A percentile compares a stretch with the other conserved stretches of the same genome.
These are phyloP conservation scores for Suillus lakei DNA, from an alignment of 768 basidiomycete genomes.

Conservation along the genomic window DNA sequence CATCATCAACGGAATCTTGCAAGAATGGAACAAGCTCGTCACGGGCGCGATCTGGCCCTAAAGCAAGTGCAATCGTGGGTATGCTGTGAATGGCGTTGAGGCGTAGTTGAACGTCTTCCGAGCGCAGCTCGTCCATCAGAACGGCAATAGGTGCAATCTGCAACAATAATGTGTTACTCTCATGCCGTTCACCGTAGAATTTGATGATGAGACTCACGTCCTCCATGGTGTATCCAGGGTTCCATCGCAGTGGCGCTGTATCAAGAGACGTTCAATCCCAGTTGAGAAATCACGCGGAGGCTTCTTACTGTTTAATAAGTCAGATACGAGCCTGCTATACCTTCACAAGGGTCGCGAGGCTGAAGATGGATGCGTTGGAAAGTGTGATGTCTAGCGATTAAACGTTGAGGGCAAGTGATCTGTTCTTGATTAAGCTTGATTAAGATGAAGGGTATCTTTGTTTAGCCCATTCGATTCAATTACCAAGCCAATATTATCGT, in stretches of 20 bases:
- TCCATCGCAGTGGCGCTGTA: slow-evolving; percentile 55
- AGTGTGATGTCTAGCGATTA: slow-evolving; percentile 5
- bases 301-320: slow-evolving; percentile 1
- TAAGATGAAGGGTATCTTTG: not conserved
- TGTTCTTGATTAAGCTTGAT: slow-evolving; percentile 9
- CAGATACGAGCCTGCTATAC: slow-evolving; percentile 4
- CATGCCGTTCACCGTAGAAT: slow-evolving; percentile 18
- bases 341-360: not conserved
- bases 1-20: slow-evolving; percentile 98
- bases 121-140: slow-evolving; percentile 96
- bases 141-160: slow-evolving; percentile 95
- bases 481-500: not conserved
- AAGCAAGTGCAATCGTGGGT: slow-evolving; percentile 95
- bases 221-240: slow-evolving; percentile 63
- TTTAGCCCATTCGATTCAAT: not conserved
- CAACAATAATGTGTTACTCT: slow-evolving; percentile 25
- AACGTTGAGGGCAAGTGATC: slow-evolving; percentile 7
- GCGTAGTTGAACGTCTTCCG: slow-evolving; percentile 95
- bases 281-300: slow-evolving; percentile 3
- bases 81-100: slow-evolving; percentile 97
- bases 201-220: slow-evolving; percentile 54
- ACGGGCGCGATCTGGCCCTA: slow-evolving; percentile 93
- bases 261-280: slow-evolving; percentile 5
- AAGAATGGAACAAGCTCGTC: slow-evolving; percentile 97
- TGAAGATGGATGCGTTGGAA: not conserved